Evolutionary conservation across 192 early-diverging fungal species (phyloP).

Genomic region (Linnemannia zychae): DNA sequence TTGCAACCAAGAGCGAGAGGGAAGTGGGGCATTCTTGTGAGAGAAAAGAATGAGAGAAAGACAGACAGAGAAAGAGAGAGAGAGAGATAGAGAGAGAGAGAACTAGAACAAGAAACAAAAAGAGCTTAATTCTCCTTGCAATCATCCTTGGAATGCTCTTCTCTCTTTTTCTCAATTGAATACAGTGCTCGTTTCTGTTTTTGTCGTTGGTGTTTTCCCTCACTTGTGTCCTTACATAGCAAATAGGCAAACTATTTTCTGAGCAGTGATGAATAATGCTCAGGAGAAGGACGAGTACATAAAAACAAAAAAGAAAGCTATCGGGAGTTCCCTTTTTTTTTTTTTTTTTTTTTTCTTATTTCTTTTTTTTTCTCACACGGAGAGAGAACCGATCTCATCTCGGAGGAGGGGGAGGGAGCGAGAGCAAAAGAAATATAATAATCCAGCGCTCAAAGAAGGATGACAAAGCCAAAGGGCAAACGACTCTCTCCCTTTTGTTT

Average conservation of each 20-base stretch:
- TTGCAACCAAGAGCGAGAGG: neutral
- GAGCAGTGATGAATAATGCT: too few relatives aligned
- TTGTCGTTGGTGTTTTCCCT: neutral
- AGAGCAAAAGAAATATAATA: neutral
- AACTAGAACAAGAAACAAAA: neutral
- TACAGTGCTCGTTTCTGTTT: neutral
- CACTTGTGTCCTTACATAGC: neutral
- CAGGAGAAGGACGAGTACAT: too few relatives aligned
- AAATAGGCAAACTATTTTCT: neutral
- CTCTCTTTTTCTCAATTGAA: neutral
- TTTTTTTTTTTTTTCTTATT: neutral
- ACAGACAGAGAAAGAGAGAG: neutral
- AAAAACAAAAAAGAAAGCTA: too few relatives aligned
- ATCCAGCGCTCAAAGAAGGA: neutral
- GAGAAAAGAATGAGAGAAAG: neutral
- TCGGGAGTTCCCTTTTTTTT: neutral
- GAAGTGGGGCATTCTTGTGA: neutral
- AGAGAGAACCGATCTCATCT: neutral
- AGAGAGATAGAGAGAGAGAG: neutral
- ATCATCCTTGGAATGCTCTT: neutral
- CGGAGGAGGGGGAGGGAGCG: neutral
- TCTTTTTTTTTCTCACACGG: neutral
- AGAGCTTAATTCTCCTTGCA: neutral
- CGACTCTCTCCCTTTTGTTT: neutral
- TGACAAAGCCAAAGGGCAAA: slow-evolving; percentile 6